Base-by-base conservation (phyloP, 164 flowering plant genomes). In the Saururus chinensis region DNA sequence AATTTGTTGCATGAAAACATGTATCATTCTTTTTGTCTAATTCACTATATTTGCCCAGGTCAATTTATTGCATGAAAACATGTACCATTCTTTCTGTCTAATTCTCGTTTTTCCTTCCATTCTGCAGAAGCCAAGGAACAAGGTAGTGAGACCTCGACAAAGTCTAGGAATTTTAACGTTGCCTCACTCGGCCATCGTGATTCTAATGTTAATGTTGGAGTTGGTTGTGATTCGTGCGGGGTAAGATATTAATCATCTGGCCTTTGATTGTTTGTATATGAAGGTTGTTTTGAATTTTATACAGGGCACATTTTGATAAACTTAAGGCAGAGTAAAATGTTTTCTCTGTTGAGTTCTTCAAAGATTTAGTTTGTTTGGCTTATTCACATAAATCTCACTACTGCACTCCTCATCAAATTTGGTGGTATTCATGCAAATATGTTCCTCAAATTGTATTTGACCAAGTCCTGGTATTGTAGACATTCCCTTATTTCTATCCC, bases 201-300 rank as follows among this genome's bases (percentile, higher is more conserved):
- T 0, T 49, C 78, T 45, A 71, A 62, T 8, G 72, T 82, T 57
- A 96, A 89, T 65, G 0, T 58, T 62, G 75, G 74, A 66, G 72
- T 64, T 69, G 96, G 98, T 63, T 92, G 98, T 74, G 98, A 92
- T 77, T 77, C 51, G 59, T 92, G 96, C 66, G 98, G 96, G 83
- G 98, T 92, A 87, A 77, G 24, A 9, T 57, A 37, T 41, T 53
- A 11, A 42, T n/a, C 37, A 19, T 53, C 37, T 30, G 13, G 21
- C 19, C 17, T 30, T 8, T 35, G 30, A 8, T 40, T 21, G 53
- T 40, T 9, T 51, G 56, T 42, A 42, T 52, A 30, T 56, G 25
- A 23, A 30, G 13, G 51, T 59, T 10, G 22, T 59, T 13, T 37
- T 21, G 20, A 30, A 30, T 2, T 30, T 2, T 30, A 30, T 30